phyloP scores from a whole-genome alignment of 495 filamentous ascomycete species.

The Trichoderma asperelloides region DNA sequence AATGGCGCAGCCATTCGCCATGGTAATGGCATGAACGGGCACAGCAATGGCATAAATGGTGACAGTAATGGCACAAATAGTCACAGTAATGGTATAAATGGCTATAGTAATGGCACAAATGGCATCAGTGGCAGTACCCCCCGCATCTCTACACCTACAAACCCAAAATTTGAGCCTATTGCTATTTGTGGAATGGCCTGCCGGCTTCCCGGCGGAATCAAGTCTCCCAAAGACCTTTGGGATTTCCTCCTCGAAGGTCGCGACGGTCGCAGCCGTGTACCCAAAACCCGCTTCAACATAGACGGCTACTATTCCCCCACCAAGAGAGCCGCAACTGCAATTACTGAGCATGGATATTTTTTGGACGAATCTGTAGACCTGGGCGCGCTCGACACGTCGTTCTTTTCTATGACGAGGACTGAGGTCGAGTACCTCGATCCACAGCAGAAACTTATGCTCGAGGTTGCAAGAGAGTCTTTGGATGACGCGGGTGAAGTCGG shows the following conservation, averaged over 20 bases:
- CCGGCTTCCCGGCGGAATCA: constrained; percentile 38
- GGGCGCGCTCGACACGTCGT: constrained; percentile 20
- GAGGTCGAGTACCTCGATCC: constrained; percentile 42
- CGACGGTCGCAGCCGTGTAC: constrained; percentile 37
- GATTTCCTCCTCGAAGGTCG: constrained; percentile 32
- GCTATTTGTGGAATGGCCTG: constrained; percentile 40
- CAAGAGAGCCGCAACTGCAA: too few relatives aligned
- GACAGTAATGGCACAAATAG: too few relatives aligned
- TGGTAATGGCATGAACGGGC: too few relatives aligned
- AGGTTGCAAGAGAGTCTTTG: constrained; percentile 38
- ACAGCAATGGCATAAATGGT: too few relatives aligned
- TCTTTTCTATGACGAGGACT: constrained; percentile 31
- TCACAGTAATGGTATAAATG: too few relatives aligned
- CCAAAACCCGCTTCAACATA: constrained; percentile 54
- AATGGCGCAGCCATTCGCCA: too few relatives aligned
- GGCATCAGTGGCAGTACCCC: too few relatives aligned
- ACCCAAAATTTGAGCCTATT: too few relatives aligned
- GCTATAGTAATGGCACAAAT: too few relatives aligned
- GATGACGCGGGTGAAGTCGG: constrained; percentile 31
- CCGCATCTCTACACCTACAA: too few relatives aligned
- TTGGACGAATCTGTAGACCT: constrained; percentile 27
- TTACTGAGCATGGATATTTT: constrained; percentile 23
- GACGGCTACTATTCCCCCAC: constrained; percentile 61
- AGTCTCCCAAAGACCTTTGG: constrained; percentile 34
- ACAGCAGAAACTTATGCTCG: constrained; percentile 41